Evolutionary conservation across 2,329 filamentous ascomycete species (phyloP), one percentile per base, ranked within the genome.

Genomic region (Lecanicillium sp.): DNA sequence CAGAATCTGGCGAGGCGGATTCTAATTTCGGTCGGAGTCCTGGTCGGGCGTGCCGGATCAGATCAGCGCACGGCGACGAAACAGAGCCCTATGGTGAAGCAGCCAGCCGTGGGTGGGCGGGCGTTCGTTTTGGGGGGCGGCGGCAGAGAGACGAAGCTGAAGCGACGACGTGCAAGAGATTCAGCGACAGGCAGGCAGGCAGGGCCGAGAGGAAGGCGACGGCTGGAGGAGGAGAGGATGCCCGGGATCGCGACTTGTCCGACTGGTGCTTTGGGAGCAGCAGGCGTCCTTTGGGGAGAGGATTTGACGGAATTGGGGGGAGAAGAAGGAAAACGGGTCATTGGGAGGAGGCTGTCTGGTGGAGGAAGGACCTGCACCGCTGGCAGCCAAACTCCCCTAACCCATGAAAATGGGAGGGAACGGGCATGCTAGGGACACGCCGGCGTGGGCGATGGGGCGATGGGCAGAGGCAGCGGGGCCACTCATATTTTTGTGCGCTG

Each of bases 331-430:
- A 57, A 53, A 55, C 51, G 54, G 58, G 53, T 56, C 58, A 58
- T 58, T 55, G 58, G 59, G 54, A 52, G 52, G 58, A 61, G 56
- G 55, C 55, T 55, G 55, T 51, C 54, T 54, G 57, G 57, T 60
- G 58, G 57, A 60, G 54, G 55, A 41, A 60, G 52, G 55, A 61
- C 57, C 55, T 62, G 54, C 58, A 54, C 49, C 53, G 50, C 57
- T 59, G 54, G 54, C 52, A 49, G 47, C 48, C 51, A 57, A 65
- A 65, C 61, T 65, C 52, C 55, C 62, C 62, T 65, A 50, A 65
- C 62, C 62, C 62, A 65, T 54, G 55, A 57, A 45, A 56, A 58
- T 54, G 53, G 54, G 52, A 59, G 59, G 54, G 56, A 60, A 60
- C 57, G 57, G 57, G 53, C 50, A 48, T 37, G 41, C 41, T 60